Evolutionary conservation across 108 stramenopile genomes (phyloP), one percentile per base, ranked within the genome.

Genomic region (Parietichytrium sp.): DNA sequence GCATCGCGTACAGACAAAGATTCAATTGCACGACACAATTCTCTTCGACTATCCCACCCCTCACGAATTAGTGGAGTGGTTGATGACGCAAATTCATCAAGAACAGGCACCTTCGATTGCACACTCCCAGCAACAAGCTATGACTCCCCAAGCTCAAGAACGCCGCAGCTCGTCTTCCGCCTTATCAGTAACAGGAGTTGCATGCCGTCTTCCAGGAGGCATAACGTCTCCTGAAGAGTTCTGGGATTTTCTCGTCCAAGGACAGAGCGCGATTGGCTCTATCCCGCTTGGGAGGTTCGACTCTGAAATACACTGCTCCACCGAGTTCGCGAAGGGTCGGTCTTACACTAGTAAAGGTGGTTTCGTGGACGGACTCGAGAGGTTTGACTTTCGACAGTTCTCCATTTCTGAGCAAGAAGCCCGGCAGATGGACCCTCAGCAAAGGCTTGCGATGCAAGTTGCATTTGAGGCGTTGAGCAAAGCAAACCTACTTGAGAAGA

Each of bases 41-140:
- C 47, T 84, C 42, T 84, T 84, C 48, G 84, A 84, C 81, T 54
- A 81, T 7, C 84, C 84, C 7, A 84, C 81, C 3, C 80, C 80
- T 6, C 29, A 3, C 4, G 30, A 36, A 7, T 30, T 82, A 2
- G 15, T 61, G n/a, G 25, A 48, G 20, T 81, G 4, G 25, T 10
- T 15, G 3, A 47, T 45, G 61, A 3, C 20, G n/a, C 38, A 7
- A 7, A 6, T 50, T 18, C 49, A 50, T 18, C 16, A 16, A 50
- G 18, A 50, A n/a, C 16, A n/a, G n/a, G 49, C n/a, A 18, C 49
- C n/a, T 16, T 16, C 16, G n/a, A 50, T 16, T 18, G n/a, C 16
- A 50, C 49, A 18, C 16, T 18, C 49, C 16, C n/a, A 50, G 49
- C 16, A n/a, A 16, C 49, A n/a, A 50, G n/a, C 49, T 50, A 18